Conservation (phyloP, 78 protist species). For the Speleostelium caveatum region DNA sequence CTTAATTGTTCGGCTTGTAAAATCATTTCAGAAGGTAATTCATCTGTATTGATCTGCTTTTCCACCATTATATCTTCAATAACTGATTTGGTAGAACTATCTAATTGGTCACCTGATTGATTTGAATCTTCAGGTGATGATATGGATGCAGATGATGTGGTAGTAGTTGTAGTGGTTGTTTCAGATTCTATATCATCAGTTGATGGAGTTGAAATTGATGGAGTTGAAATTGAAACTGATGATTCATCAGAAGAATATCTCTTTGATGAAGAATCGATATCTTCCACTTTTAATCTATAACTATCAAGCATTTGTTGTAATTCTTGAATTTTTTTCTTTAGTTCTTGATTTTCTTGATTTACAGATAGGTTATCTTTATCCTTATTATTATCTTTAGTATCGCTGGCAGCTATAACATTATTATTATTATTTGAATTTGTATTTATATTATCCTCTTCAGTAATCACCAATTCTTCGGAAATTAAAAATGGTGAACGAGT, state of each 20-base stretch:
- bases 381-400: background rate
- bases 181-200: too few species aligned
- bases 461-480: too few species aligned
- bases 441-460: background rate
- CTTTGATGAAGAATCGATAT: too few species aligned
- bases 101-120: background rate
- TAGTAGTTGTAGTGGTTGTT: background rate
- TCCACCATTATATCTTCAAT: background rate
- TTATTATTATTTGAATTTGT: conserved; percentile 6
- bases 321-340: conserved; percentile 3
- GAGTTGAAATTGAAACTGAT: background rate
- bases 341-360: background rate
- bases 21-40: conserved; percentile 63
- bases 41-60: conserved; percentile 46
- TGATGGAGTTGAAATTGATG: too few species aligned
- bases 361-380: background rate
- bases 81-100: background rate
- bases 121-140: background rate
- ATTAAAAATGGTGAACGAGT: too few species aligned
- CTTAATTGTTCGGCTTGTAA: conserved; percentile 72
- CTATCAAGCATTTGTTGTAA: conserved; percentile 4
- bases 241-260: background rate
- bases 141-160: background rate
- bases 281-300: conserved; percentile 1
- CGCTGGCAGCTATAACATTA: background rate